phyloP scores from a whole-genome alignment of 2,329 filamentous ascomycete genomes.

The Fusarium sp. region DNA sequence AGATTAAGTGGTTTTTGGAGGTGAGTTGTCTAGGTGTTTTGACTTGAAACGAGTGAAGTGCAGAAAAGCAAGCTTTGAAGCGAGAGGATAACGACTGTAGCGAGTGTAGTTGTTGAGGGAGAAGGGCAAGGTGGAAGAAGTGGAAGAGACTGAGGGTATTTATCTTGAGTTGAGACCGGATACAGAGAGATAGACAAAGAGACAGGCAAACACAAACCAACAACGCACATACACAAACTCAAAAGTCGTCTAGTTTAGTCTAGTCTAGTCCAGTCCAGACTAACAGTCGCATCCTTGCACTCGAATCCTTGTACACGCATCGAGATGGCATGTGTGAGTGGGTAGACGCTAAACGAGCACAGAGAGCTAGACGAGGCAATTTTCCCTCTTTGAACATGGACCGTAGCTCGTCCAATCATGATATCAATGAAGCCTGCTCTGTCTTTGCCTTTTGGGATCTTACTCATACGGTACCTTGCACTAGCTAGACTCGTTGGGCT shows the following conservation, averaged over 20 bases:
- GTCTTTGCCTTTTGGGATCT: not conserved
- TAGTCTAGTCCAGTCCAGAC: slow-evolving; percentile 7
- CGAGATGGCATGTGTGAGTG: slow-evolving; percentile 11
- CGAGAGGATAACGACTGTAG: slow-evolving; percentile 37
- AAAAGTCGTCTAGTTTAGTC: slow-evolving; percentile 9
- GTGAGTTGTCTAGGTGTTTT: not conserved
- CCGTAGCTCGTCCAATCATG: slow-evolving; percentile 31
- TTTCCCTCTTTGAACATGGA: slow-evolving; percentile 14
- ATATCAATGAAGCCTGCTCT: slow-evolving; percentile 26
- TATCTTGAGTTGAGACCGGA: slow-evolving; percentile 11
- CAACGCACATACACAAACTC: not conserved
- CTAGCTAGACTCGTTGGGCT: slow-evolving; percentile 23
- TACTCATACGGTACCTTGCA: slow-evolving; percentile 29
- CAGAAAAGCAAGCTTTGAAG: slow-evolving; percentile 18
- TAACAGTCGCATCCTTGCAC: no score
- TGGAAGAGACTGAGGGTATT: slow-evolving; percentile 34
- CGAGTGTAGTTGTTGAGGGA: slow-evolving; percentile 36
- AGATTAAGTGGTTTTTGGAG: not conserved
- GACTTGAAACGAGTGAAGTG: slow-evolving; percentile 35
- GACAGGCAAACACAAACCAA: not conserved
- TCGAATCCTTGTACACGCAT: slow-evolving; percentile 1
- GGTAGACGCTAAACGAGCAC: not conserved
- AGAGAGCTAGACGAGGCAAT: slow-evolving; percentile 27
- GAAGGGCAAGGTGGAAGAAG: not conserved
- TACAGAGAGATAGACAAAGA: slow-evolving; percentile 10